A percentile compares a stretch with the other conserved stretches of the same genome.
Conservation (phyloP, 2,329 filamentous ascomycete species). For the Alternaria sp. region DNA sequence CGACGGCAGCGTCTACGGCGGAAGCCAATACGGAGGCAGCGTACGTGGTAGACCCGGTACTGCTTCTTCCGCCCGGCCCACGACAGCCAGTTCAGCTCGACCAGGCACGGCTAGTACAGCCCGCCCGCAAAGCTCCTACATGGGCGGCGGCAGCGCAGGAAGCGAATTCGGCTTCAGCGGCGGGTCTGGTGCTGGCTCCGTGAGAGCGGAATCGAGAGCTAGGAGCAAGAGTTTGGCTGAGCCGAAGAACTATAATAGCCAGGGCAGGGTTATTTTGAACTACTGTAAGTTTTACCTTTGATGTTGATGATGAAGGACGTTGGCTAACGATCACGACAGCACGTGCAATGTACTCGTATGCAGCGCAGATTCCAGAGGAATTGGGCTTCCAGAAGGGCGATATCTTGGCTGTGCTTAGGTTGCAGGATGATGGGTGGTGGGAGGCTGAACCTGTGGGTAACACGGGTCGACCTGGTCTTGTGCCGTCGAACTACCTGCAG, state of each 20-base stretch:
- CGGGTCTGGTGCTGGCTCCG: slow-evolving; percentile 24
- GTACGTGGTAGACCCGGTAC: slow-evolving; percentile 39
- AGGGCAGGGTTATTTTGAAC: slow-evolving; percentile 87
- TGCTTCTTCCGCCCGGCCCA: background rate
- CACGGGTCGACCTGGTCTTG: slow-evolving; percentile 62
- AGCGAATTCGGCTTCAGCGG: slow-evolving; percentile 37
- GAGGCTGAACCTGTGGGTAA: slow-evolving; percentile 87
- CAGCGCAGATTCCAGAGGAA: slow-evolving; percentile 93
- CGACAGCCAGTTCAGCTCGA: background rate
- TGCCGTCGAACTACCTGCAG: slow-evolving; percentile 72
- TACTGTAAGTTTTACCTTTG: slow-evolving; percentile 73
- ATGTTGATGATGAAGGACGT: background rate
- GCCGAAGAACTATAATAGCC: slow-evolving; percentile 80
- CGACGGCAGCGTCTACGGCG: slow-evolving; percentile 50
- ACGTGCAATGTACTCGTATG: slow-evolving; percentile 91
- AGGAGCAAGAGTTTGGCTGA: slow-evolving; percentile 88
- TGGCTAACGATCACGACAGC: slow-evolving; percentile 60
- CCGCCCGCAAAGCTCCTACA: slow-evolving; percentile 55
- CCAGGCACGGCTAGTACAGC: slow-evolving; percentile 15
- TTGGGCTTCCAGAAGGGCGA: slow-evolving; percentile 92
- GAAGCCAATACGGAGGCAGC: slow-evolving; percentile 45
- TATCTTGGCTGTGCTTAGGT: slow-evolving; percentile 81
- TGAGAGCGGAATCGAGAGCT: slow-evolving; percentile 53
- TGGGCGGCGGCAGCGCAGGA: slow-evolving; percentile 37
- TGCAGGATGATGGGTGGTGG: slow-evolving; percentile 99